Evolutionary conservation across 2,329 filamentous ascomycete genomes (phyloP).

Genomic region (Botrytis fragariae): DNA sequence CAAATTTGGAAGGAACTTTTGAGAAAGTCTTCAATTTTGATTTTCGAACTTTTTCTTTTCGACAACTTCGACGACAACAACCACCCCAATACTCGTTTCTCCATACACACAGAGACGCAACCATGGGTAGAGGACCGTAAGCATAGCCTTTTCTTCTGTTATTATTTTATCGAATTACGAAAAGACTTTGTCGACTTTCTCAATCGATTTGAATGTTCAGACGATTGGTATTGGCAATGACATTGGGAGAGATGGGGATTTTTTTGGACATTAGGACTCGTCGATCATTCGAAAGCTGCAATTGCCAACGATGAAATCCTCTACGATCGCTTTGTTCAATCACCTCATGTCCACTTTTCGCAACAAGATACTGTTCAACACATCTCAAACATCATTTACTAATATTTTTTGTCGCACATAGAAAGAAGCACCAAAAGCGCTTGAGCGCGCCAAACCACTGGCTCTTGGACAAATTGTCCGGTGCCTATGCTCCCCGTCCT

Average conservation of each 20-base stretch:
- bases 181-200: neutral
- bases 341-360: neutral
- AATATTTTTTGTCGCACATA: conserved; percentile 42
- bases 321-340: neutral
- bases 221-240: neutral
- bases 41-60: neutral
- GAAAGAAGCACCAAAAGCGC: conserved; percentile 99
- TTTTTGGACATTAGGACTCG: neutral
- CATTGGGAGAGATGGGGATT: neutral
- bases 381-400: neutral
- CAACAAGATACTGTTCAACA: neutral
- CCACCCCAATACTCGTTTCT: conserved; percentile 17
- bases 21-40: neutral
- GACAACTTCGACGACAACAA: conserved; percentile 22
- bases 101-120: conserved; percentile 33
- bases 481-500: conserved; percentile 72
- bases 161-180: neutral
- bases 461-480: conserved; percentile 99
- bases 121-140: conserved; percentile 51
- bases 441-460: conserved; percentile 98
- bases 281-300: neutral
- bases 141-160: conserved; percentile 21
- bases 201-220: neutral
- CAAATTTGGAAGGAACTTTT: conserved; percentile 8
- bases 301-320: neutral